Evolutionary conservation across 306 rosid genomes (phyloP).

Genomic region (Cucumis hystrix): DNA sequence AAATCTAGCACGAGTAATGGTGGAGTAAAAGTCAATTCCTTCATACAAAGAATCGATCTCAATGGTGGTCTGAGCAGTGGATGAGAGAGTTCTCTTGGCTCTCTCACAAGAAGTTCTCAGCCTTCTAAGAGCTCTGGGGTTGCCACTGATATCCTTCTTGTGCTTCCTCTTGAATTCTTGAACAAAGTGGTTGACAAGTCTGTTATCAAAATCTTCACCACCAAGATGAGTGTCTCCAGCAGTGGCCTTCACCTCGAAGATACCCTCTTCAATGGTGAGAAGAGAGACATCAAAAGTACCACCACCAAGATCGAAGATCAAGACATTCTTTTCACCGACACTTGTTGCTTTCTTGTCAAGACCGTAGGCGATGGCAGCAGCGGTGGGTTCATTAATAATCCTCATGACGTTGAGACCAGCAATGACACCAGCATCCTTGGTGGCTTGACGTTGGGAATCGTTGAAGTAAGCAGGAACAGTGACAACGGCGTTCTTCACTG

Average conservation of each 20-base stretch:
- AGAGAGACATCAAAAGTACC: constrained; percentile 70
- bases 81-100: constrained; percentile 48
- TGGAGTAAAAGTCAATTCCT: constrained; percentile 55
- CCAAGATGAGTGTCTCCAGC: constrained; percentile 72
- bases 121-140: constrained; percentile 59
- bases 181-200: constrained; percentile 60
- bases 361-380: constrained; percentile 64
- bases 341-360: constrained; percentile 72
- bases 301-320: constrained; percentile 62
- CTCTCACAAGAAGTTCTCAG: constrained; percentile 59
- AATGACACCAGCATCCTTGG: constrained; percentile 68
- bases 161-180: constrained; percentile 63
- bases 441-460: constrained; percentile 60
- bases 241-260: constrained; percentile 64
- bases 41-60: constrained; percentile 63
- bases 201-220: constrained; percentile 55
- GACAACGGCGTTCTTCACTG: constrained; percentile 48
- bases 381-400: constrained; percentile 57
- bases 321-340: constrained; percentile 55
- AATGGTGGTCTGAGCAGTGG: constrained; percentile 58
- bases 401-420: constrained; percentile 55
- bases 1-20: constrained; percentile 58
- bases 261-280: constrained; percentile 62
- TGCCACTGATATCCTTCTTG: constrained; percentile 63
- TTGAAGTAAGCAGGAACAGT: constrained; percentile 63